Evolutionary conservation across 140 eudicot species (phyloP), one percentile per base, ranked within the genome.

Genomic region (Erigeron philadelphicus): DNA sequence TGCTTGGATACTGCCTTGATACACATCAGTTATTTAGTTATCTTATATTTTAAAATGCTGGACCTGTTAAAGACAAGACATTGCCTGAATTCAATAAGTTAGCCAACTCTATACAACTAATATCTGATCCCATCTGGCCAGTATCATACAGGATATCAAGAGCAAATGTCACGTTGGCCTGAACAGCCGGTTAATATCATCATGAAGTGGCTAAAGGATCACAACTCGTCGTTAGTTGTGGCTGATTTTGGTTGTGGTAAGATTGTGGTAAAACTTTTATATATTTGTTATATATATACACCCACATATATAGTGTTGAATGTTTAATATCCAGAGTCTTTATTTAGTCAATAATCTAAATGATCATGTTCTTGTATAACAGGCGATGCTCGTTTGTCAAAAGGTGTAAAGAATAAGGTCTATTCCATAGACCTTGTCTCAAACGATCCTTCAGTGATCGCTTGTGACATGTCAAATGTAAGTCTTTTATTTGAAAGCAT

Each of bases 131-230:
- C 77, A 25, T 53, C 6, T 81, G 72, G 72, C 72, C 95, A 92
- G 98, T 92, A 92, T 83, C 98, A 92, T 86, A 72, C 87, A 79
- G 98, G 98, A 69, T 92, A 92, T 84, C 98, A 92, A 82, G 96
- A 88, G 71, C 98, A 92, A 83, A 92, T 92, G 96, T 81, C 89
- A 17, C 96, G 83, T 72, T 92, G 98, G 98, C 98, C 98, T 25
- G 92, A 88, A 71, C 96, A 78, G 23, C 98, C 98, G 3, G 93
- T 88, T 75, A 84, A 86, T 79, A 78, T 86, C 8, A 88, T 92
- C 67, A 86, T 83, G 67, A 78, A 86, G 69, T 92, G 98, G 98
- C 81, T 92, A 40, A 92, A 88, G 81, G 95, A 81, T 74, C 92
- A 70, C 21, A 72, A 53, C 63, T 78, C 98, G 61, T 86, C 98